phyloP scores from a whole-genome alignment of 495 filamentous ascomycete genomes.

The Evansstolkia leycettana region DNA sequence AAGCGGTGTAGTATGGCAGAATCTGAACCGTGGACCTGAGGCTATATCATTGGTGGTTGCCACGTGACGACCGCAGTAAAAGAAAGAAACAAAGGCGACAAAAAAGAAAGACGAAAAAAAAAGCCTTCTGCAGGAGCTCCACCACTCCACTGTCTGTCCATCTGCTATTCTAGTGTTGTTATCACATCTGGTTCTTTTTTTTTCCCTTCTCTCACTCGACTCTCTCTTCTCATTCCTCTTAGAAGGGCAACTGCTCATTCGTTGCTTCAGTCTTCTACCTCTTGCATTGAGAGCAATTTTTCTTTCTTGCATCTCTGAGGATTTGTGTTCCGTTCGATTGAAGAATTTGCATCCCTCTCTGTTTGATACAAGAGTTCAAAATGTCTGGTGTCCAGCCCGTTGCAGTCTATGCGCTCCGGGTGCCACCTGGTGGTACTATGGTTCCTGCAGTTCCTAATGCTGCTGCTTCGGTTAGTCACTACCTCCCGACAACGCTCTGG shows the following conservation, averaged over 20 bases:
- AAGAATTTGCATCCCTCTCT: constrained; percentile 3
- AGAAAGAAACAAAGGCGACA: no score
- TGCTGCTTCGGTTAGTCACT: constrained; percentile 64
- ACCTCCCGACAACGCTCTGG: background rate
- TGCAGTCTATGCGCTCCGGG: constrained; percentile 79
- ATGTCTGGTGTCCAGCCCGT: constrained; percentile 57
- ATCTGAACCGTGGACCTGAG: no score
- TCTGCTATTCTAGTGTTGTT: background rate
- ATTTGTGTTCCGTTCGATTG: constrained; percentile 6
- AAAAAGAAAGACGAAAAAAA: no score
- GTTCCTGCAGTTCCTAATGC: constrained; percentile 63
- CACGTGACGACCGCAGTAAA: no score
- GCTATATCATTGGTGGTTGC: no score
- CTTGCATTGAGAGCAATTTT: constrained; percentile 13
- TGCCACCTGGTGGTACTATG: constrained; percentile 66
- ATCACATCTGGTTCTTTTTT: constrained; percentile 16
- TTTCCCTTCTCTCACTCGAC: constrained; percentile 7
- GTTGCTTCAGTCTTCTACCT: constrained; percentile 12
- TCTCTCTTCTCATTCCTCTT: constrained; percentile 6
- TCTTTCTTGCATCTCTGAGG: constrained; percentile 12
- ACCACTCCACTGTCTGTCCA: background rate
- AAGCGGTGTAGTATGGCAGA: no score
- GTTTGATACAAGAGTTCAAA: constrained; percentile 6
- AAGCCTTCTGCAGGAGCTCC: no score
- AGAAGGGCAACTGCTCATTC: background rate